Evolutionary conservation across 2,329 filamentous ascomycete genomes (phyloP), one percentile per base, ranked within the genome.

Genomic region (Penicillium sp.): DNA sequence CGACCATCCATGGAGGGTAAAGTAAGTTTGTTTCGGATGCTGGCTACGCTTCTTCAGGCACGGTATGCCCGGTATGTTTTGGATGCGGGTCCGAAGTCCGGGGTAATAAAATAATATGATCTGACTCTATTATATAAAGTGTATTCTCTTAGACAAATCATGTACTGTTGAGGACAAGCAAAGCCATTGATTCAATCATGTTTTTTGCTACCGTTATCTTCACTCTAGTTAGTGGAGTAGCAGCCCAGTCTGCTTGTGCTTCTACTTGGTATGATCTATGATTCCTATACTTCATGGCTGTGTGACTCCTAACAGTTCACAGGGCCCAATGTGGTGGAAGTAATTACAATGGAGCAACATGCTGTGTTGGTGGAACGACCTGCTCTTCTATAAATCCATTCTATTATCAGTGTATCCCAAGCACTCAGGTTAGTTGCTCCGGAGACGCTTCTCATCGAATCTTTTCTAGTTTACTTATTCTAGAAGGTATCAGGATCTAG

Each of bases 241-340:
- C 22, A 28, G 51, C 22, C 24, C 51, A 54, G 26, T 42, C 37
- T 22, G 4, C 49, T 40, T 54, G 51, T 42, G 51, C 35, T 13
- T 38, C 51, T 30, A n/a, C 51, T 12, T 54, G 51, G 51, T 54
- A 40, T 40, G 35, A 4, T 38, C 24, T 15, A 10, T 26, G 1
- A 3, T 17, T 22, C 2, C 12, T 37, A 26, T 37, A 24, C 1
- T 37, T 6, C 15, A 24, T 35, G 12, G 30, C 33, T 22, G 12
- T 13, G 19, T 22, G 30, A 53, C 7, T 4, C 9, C 12, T 53
- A 12, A 22, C 50, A 53, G 10, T 28, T 28, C 15, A n/a, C 51
- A 54, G 51, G 51, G 37, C n/a, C 35, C 51, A 54, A 40, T 54
- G 51, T 40, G 51, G 51, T 40, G 51, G 51, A 40, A 54, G 15